Base-by-base conservation (phyloP, 148 eudicot species). In the Rhododendron vialii region DNA sequence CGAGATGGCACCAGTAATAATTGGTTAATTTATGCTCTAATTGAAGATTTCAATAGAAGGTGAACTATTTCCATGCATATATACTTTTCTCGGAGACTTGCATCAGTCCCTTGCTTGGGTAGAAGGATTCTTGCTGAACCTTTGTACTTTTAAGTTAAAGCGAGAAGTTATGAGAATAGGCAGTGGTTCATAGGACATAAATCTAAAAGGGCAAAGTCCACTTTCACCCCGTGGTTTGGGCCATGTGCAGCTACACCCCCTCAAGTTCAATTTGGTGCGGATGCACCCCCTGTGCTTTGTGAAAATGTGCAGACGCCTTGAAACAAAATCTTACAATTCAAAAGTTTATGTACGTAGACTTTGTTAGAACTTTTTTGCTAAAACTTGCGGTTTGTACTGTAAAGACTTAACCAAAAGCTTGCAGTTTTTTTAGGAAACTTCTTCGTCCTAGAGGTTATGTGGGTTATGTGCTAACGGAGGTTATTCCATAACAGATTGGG, bases 351-450 rank as follows among this genome's bases (percentile, higher is more conserved):
- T 26, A 12, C 75, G 28, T 69, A 12, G 75, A 26, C 76, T 28
- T 26, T 18, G 38, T 50, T 80, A 24, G 35, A 78, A n/a, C 33
- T 22, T 78, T 45, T 28, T 80, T 0, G 2, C 61, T 26, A 48
- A 28, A 80, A 17, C 13, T 45, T 79, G 36, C 15, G 28, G 67
- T 20, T 18, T 4, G 17, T 36, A 17, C 26, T 11, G 33, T 2
- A 81, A 7, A 20, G 76, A 71, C 76, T 55, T 55, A 13, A 80
- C 83, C 83, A 80, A 51, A 80, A 80, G 41, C 48, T 45, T 47
- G 57, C 22, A 24, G 22, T 12, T 12, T 7, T n/a, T 12, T n/a
- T 78, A 15, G 41, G 3, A 50, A 51, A 50, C 35, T 45, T 80
- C 2, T 28, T 30, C 43, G 17, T 80, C 26, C 43, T 81, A 18